Conservation (phyloP, 805 yeast species). For the Candida stauntonica region DNA sequence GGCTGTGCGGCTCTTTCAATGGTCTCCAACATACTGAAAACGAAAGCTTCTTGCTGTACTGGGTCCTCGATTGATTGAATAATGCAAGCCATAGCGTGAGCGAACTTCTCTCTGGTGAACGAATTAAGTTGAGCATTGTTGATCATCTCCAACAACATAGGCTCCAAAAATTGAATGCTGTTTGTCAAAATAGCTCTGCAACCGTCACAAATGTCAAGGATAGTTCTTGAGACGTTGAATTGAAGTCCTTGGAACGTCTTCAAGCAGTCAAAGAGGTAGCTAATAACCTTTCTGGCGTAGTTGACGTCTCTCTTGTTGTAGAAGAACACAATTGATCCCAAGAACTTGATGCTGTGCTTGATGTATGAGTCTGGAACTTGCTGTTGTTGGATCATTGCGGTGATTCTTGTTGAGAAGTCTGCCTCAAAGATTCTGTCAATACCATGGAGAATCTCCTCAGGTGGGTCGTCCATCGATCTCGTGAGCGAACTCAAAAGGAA, state of each 20-base stretch:
- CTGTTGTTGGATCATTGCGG: constrained; percentile 15
- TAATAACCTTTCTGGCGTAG: constrained; percentile 48
- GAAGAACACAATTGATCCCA: constrained; percentile 58
- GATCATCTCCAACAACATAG: constrained; percentile 44
- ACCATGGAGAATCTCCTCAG: constrained; percentile 18
- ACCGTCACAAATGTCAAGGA: constrained; percentile 52
- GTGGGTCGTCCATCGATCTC: constrained; percentile 35
- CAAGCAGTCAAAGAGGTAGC: constrained; percentile 46
- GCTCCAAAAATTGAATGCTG: constrained; percentile 46
- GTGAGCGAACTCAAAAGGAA: constrained; percentile 55
- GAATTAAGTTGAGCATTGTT: constrained; percentile 35
- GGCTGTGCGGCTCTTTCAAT: constrained; percentile 25
- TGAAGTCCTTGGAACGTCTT: constrained; percentile 28
- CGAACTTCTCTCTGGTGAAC: constrained; percentile 53
- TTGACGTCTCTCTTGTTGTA: constrained; percentile 44
- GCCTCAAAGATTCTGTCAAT: constrained; percentile 29
- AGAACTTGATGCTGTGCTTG: constrained; percentile 49
- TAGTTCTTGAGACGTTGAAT: constrained; percentile 47
- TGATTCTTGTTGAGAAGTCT: constrained; percentile 25
- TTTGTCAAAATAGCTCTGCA: constrained; percentile 40
- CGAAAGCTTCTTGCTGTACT: constrained; percentile 34
- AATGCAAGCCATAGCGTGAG: constrained; percentile 59
- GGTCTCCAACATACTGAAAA: constrained; percentile 30
- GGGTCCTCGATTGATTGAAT: constrained; percentile 52
- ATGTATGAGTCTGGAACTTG: constrained; percentile 25